Evolutionary conservation across 2,329 filamentous ascomycete genomes (phyloP).

Genomic region (Ceratocystis colombiana): DNA sequence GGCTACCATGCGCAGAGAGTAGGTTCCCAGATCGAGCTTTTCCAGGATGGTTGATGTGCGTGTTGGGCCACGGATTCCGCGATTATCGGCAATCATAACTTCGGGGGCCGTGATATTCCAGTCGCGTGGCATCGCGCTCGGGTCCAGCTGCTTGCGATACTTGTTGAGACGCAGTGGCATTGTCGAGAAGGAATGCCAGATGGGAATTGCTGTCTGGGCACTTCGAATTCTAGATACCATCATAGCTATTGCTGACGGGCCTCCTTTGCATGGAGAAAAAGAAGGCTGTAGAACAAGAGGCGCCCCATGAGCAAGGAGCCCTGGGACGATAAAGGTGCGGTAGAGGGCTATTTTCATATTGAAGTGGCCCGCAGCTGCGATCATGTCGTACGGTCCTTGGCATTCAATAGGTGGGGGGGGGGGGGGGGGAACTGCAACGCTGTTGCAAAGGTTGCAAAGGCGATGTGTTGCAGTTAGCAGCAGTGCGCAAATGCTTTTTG

Average conservation of each 20-base stretch:
- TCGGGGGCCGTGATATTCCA: conserved; percentile 37
- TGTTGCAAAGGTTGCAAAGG: no score
- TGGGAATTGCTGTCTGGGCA: no score
- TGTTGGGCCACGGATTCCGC: conserved; percentile 35
- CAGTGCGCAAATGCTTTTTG: background rate
- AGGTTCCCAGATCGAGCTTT: conserved; percentile 32
- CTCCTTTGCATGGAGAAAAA: background rate
- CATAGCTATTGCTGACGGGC: conserved; percentile 26
- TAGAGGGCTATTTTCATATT: conserved; percentile 33
- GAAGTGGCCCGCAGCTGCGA: conserved; percentile 16
- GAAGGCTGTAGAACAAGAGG: conserved; percentile 37
- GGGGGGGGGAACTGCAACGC: background rate
- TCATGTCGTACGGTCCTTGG: conserved; percentile 11
- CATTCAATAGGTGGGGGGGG: background rate
- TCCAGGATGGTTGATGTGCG: conserved; percentile 36
- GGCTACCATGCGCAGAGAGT: conserved; percentile 37
- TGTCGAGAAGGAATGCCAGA: conserved; percentile 15
- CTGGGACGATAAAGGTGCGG: conserved; percentile 21
- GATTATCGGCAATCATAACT: conserved; percentile 37
- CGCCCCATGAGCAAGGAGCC: conserved; percentile 37
- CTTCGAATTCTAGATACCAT: background rate
- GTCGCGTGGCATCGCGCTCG: conserved; percentile 34
- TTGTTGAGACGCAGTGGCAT: conserved; percentile 14
- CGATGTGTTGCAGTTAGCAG: no score
- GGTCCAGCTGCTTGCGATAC: conserved; percentile 18